Evolutionary conservation across 1,284 basidiomycete species (phyloP).

Genomic region (Ceratobasidium sp.): DNA sequence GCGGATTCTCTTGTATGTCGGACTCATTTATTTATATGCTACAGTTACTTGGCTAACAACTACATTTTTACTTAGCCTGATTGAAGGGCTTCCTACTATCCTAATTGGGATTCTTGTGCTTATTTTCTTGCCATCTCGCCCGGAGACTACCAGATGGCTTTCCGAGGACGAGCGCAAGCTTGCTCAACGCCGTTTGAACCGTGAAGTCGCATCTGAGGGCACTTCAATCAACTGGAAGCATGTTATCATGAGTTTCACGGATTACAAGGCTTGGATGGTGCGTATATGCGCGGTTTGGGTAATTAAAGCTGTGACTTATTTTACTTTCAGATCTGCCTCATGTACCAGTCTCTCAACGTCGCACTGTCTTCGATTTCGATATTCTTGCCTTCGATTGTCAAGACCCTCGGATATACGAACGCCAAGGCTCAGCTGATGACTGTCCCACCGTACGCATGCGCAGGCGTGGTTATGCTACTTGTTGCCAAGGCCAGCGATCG

Average conservation of each 20-base stretch:
- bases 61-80: constrained; percentile 17
- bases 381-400: constrained; percentile 43
- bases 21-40: not conserved
- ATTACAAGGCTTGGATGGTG: constrained; percentile 39
- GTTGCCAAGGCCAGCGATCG: constrained; percentile 57
- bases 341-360: constrained; percentile 41
- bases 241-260: constrained; percentile 34
- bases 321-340: constrained; percentile 18
- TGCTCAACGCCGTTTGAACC: constrained; percentile 40
- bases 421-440: constrained; percentile 59
- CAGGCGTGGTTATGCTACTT: constrained; percentile 58
- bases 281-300: constrained; percentile 20
- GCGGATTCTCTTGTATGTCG: constrained; percentile 43
- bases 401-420: constrained; percentile 55
- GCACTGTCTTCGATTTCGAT: constrained; percentile 38
- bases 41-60: not conserved
- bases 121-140: constrained; percentile 42
- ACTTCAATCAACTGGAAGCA: constrained; percentile 37
- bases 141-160: constrained; percentile 44
- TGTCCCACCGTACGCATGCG: constrained; percentile 59
- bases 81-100: constrained; percentile 43
- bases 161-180: constrained; percentile 43
- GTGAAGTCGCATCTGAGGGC: constrained; percentile 38
- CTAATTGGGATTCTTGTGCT: constrained; percentile 41
- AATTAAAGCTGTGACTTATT: not conserved